phyloP scores from a whole-genome alignment of 148 eudicot species.

The Rhododendron kiyosumense region DNA sequence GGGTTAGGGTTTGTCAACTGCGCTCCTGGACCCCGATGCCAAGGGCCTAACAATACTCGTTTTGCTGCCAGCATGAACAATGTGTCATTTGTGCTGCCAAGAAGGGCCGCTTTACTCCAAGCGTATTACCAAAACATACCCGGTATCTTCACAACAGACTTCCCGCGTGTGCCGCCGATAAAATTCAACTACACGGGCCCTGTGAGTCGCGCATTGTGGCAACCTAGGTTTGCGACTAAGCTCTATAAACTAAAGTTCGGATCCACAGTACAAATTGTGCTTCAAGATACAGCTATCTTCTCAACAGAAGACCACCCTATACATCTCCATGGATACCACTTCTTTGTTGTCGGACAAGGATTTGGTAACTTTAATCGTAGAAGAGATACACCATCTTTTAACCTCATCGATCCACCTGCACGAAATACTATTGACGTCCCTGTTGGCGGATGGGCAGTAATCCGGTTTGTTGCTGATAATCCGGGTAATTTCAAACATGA shows the following conservation, averaged over 20 bases:
- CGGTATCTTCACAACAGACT: slow-evolving; percentile 65
- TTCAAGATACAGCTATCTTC: slow-evolving; percentile 38
- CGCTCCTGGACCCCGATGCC: slow-evolving; percentile 54
- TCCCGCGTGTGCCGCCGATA: slow-evolving; percentile 63
- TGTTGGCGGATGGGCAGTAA: slow-evolving; percentile 15
- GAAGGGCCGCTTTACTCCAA: slow-evolving; percentile 47
- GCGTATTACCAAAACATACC: slow-evolving; percentile 54
- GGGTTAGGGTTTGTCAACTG: slow-evolving; percentile 56
- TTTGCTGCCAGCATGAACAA: slow-evolving; percentile 71
- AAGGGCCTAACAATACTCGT: slow-evolving; percentile 67
- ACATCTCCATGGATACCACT: slow-evolving; percentile 48
- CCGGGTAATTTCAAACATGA: slow-evolving; percentile 4
- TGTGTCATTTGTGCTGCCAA: slow-evolving; percentile 55
- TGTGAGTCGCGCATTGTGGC: slow-evolving; percentile 59
- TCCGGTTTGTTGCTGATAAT: slow-evolving; percentile 13
- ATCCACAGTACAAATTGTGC: slow-evolving; percentile 31
- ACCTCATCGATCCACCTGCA: slow-evolving; percentile 3
- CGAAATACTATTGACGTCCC: slow-evolving; percentile 11
- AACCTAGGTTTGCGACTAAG: slow-evolving; percentile 53
- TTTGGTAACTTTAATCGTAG: slow-evolving; percentile 38
- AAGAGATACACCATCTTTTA: slow-evolving; percentile 31
- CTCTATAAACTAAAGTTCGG: slow-evolving; percentile 45
- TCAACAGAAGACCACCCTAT: slow-evolving; percentile 45
- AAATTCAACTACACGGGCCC: slow-evolving; percentile 66
- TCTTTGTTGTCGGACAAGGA: slow-evolving; percentile 40